Base-by-base conservation (phyloP, 2,329 filamentous ascomycete genomes). In the Hypoxylon rubiginosum region DNA sequence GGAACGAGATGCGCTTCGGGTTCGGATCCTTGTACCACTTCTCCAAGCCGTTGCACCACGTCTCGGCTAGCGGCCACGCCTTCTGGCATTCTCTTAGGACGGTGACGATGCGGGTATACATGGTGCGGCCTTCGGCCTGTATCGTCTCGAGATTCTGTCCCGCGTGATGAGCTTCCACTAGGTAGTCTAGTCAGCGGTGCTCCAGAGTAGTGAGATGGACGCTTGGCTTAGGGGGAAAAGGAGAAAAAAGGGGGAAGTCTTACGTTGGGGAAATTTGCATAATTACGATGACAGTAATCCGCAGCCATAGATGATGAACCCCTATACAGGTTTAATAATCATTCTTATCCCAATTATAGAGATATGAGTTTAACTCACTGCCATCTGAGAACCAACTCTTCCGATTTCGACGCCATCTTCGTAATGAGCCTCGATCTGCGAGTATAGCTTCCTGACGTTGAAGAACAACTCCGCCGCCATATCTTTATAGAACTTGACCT, bases 221-320 rank as follows among this genome's bases (percentile, higher is more conserved):
- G 28, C 10, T 19, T 11, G 4, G 24, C 17, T 39, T 24, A 4
- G 34, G n/a, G n/a, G n/a, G n/a, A n/a, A n/a, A n/a, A n/a, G n/a
- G n/a, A n/a, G n/a, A n/a, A n/a, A n/a, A n/a, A 17, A 55, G 30
- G 8, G 32, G 41, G 17, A 49, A 17, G 2, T 71, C 83, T 71
- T 75, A 86, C 84, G 76, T 19, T 79, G 76, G 7, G 84, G 83
- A 61, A 85, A 86, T 71, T 83, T 85, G 73, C 80, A 84, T 1
- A 86, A 74, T 57, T 87, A 87, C 3, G 81, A 82, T 6, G 84
- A 82, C 58, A 87, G 80, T 24, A 87, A 76, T 13, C 84, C 85
- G 66, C 84, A 86, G n/a, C 80, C 85, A 55, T 86, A 87, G 11
- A 86, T 83, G 59, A 83, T 85, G 68, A 87, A 87, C 0, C 83